Conservation (phyloP, 352 stramenopile species). For the Globisporangium radiosum region DNA sequence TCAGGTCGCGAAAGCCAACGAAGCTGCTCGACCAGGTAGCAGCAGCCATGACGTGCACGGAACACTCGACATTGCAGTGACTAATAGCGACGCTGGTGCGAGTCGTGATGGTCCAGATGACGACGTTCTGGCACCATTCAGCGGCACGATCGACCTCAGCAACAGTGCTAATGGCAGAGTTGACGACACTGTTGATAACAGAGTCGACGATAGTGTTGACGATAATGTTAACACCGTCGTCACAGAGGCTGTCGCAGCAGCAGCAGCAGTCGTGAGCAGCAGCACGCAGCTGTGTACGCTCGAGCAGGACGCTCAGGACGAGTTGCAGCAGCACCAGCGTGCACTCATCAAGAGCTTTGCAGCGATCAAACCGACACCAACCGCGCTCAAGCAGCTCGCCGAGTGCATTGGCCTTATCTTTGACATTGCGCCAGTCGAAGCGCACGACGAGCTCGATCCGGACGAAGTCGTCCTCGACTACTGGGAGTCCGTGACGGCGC, state of each 20-base stretch:
- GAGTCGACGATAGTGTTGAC: too few species aligned
- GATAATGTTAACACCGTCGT: background rate
- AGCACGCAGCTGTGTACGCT: background rate
- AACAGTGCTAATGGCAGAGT: background rate
- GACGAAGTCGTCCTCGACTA: conserved; percentile 77
- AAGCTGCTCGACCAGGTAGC: background rate
- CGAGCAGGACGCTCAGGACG: background rate
- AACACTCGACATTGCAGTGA: too few species aligned
- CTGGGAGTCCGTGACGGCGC: conserved; percentile 33
- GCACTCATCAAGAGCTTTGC: conserved; percentile 34
- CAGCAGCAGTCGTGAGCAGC: background rate
- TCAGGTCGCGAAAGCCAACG: conserved; percentile 20
- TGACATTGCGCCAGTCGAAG: conserved; percentile 49
- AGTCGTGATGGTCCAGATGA: too few species aligned
- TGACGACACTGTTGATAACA: too few species aligned
- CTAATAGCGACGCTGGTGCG: too few species aligned
- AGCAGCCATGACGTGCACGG: too few species aligned
- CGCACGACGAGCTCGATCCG: conserved; percentile 54
- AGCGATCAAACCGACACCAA: conserved; percentile 28
- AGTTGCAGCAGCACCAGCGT: conserved; percentile 8
- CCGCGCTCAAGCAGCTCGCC: conserved; percentile 50
- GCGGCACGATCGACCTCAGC: background rate
- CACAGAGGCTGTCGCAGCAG: background rate
- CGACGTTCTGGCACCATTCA: background rate
- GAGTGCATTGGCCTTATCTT: conserved; percentile 68